Evolutionary conservation across 2,329 filamentous ascomycete genomes (phyloP), one percentile per base, ranked within the genome.

Genomic region (Trichoderma gracile): DNA sequence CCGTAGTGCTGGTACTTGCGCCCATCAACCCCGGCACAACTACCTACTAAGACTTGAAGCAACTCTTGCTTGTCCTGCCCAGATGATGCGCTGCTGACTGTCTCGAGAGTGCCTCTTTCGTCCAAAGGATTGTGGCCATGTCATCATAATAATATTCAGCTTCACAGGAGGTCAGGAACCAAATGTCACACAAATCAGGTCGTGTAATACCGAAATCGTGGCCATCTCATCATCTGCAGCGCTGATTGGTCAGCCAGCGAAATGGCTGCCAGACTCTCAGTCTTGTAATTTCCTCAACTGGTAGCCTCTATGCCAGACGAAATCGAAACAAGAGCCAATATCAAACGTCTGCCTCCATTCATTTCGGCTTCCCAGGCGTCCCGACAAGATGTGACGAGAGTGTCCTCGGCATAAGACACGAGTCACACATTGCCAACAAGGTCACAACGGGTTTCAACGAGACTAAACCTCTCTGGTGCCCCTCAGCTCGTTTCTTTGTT

Each of bases 331-430:
- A 54, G 27, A 46, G 33, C 27, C 45, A 54, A 53, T 42, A 61
- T 53, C 30, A 9, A 30, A 30, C 30, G 30, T 30, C 30, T 49
- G 21, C 38, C 49, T n/a, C 40, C 40, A 8, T 38, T 58, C 58
- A 62, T 62, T 46, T 62, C 58, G 58, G 49, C 58, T 45, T 54
- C n/a, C 10, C n/a, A n/a, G n/a, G n/a, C n/a, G n/a, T n/a, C n/a
- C n/a, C n/a, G n/a, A 2, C 17, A 46, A 23, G 38, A 38, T 27
- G 25, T 49, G 53, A 40, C 25, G 19, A 55, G 17, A 42, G 52
- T 42, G 38, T 38, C 52, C 21, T 21, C 38, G 38, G n/a, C 45
- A 33, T 19, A 30, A 40, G 12, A 27, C 19, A 54, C 25, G 33
- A 12, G 33, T 14, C 33, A 52, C 49, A 30, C 30, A 30, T 38